phyloP scores from a whole-genome alignment of 768 basidiomycete genomes.

The Collybiopsis confluens region DNA sequence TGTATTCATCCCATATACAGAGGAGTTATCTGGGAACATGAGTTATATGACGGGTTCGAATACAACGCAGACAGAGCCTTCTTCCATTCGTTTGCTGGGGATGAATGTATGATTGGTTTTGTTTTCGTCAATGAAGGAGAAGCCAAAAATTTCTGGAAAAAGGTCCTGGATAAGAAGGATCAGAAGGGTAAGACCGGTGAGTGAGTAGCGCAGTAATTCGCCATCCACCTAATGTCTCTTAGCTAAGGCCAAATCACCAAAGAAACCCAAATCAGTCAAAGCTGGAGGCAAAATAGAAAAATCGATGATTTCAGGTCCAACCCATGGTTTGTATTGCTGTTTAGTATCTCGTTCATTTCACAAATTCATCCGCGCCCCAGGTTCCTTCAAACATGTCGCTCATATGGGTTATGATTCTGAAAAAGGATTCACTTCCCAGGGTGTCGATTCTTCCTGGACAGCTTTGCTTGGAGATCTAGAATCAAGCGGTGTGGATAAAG shows the following conservation, averaged over 20 bases:
- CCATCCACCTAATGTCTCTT: slow-evolving; percentile 4
- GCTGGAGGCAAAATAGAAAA: slow-evolving; percentile 87
- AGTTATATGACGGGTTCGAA: slow-evolving; percentile 74
- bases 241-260: slow-evolving; percentile 47
- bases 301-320: slow-evolving; percentile 84
- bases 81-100: slow-evolving; percentile 90
- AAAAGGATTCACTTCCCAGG: slow-evolving; percentile 78
- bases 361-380: slow-evolving; percentile 21
- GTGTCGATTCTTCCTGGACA: slow-evolving; percentile 90
- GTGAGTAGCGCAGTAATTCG: not conserved
- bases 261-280: slow-evolving; percentile 48
- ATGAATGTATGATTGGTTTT: slow-evolving; percentile 88
- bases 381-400: slow-evolving; percentile 84
- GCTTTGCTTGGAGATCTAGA: slow-evolving; percentile 65
- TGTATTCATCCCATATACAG: slow-evolving; percentile 25
- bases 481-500: slow-evolving; percentile 58
- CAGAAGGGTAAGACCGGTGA: slow-evolving; percentile 43
- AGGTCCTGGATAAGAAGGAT: slow-evolving; percentile 65
- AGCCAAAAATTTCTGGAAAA: slow-evolving; percentile 82
- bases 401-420: slow-evolving; percentile 94
- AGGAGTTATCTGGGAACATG: slow-evolving; percentile 91
- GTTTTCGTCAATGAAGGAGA: slow-evolving; percentile 87
- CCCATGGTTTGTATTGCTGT: slow-evolving; percentile 14
- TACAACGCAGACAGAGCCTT: slow-evolving; percentile 81
- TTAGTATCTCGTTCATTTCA: no score